Evolutionary conservation across 805 yeast genomes (phyloP).

Genomic region (Teunomyces pallodes): DNA sequence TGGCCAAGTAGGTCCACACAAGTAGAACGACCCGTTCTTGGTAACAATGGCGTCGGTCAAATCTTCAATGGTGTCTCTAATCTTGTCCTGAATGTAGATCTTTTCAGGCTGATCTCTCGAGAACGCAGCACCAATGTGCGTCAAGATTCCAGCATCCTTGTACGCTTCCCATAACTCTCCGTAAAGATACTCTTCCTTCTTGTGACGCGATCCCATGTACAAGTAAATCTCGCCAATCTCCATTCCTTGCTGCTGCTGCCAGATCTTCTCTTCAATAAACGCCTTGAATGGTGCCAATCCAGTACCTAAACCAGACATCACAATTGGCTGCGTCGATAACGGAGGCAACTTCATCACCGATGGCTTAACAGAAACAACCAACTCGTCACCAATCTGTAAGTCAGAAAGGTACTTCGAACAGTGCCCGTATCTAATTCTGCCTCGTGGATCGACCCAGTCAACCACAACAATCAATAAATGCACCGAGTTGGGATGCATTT

Average conservation of each 20-base stretch:
- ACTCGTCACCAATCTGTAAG: conserved; percentile 73
- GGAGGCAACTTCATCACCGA: conserved; percentile 96
- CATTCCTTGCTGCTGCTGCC: conserved; percentile 87
- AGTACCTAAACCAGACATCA: conserved; percentile 97
- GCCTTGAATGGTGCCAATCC: conserved; percentile 99
- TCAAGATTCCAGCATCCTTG: conserved; percentile 84
- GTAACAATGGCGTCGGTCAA: conserved; percentile 76
- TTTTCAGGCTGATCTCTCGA: conserved; percentile 96
- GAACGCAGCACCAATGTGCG: conserved; percentile 96
- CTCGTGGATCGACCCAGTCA: conserved; percentile 87
- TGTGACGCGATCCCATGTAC: conserved; percentile 92
- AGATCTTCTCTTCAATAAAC: conserved; percentile 88
- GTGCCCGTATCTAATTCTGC: conserved; percentile 87
- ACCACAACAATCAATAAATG: conserved; percentile 92
- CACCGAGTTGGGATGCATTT: conserved; percentile 84
- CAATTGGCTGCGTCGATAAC: conserved; percentile 79
- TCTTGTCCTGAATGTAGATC: conserved; percentile 92
- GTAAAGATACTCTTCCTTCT: conserved; percentile 89
- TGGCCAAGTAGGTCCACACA: conserved; percentile 99
- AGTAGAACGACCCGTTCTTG: conserved; percentile 84
- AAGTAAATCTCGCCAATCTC: conserved; percentile 87
- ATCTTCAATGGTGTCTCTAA: conserved; percentile 69
- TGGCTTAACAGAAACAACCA: conserved; percentile 93
- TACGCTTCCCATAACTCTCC: conserved; percentile 98
- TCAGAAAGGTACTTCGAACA: conserved; percentile 89